phyloP scores from a whole-genome alignment of 768 basidiomycete species.

The Tylopilus sp. region DNA sequence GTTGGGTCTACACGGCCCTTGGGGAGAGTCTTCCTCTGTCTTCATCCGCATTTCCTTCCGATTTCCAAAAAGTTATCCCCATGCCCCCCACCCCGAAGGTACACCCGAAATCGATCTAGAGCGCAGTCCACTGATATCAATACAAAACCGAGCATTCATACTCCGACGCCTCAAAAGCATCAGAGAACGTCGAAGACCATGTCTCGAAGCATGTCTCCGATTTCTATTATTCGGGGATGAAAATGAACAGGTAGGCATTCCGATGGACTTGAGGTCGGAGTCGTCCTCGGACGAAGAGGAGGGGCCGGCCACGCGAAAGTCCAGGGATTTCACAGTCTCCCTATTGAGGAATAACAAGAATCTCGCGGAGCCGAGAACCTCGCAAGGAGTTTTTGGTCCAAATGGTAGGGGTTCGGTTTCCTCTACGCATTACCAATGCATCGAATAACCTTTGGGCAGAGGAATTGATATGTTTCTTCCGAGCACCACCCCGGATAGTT shows the following conservation, averaged over 20 bases:
- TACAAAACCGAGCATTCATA: conserved; percentile 74
- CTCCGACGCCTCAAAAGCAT: conserved; percentile 72
- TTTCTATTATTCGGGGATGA: conserved; percentile 75
- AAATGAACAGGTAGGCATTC: conserved; percentile 43
- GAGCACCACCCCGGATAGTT: conserved; percentile 68
- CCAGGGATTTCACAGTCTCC: conserved; percentile 50
- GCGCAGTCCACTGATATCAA: conserved; percentile 73
- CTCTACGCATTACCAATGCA: conserved; percentile 1
- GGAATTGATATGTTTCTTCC: conserved; percentile 84
- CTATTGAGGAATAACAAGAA: conserved; percentile 68
- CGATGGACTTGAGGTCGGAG: conserved; percentile 47
- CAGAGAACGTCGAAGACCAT: conserved; percentile 71
- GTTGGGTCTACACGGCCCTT: conserved; percentile 83
- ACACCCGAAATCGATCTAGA: conserved; percentile 80
- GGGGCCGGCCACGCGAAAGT: conserved; percentile 34
- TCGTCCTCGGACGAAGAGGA: conserved; percentile 72
- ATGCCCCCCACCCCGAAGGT: conserved; percentile 55
- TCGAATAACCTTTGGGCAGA: conserved; percentile 42
- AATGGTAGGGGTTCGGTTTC: conserved; percentile 56
- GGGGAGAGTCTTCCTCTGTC: conserved; percentile 82
- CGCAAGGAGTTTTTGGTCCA: conserved; percentile 85
- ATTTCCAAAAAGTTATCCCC: conserved; percentile 83
- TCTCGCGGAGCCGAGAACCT: conserved; percentile 78
- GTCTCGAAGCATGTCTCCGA: conserved; percentile 77
- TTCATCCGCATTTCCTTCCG: conserved; percentile 88